Percentiles rank a stretch among this genome's conserved stretches.
Conservation (phyloP, 2,329 filamentous ascomycete genomes). For the Neocatenulostroma microsporum region DNA sequence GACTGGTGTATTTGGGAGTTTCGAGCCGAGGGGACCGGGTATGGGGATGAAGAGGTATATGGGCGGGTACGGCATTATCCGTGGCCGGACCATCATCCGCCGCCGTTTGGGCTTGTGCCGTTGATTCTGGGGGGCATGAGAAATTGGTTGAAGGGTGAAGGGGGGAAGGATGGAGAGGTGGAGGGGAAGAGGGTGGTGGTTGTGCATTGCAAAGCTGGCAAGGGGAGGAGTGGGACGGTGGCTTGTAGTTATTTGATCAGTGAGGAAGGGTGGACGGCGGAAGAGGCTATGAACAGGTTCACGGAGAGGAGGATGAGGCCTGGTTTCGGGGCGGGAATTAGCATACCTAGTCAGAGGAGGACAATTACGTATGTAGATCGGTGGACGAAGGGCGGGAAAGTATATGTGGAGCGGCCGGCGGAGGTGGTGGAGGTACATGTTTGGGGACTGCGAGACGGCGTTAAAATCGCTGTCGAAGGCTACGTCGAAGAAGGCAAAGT, state of each 20-base stretch:
- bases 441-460: constrained; percentile 79
- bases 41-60: constrained; percentile 84
- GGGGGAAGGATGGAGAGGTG: constrained; percentile 38
- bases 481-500: constrained; percentile 82
- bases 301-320: constrained; percentile 84
- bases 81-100: constrained; percentile 95
- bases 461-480: constrained; percentile 78
- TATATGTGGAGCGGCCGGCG: constrained; percentile 70
- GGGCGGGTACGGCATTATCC: constrained; percentile 82
- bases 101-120: constrained; percentile 81
- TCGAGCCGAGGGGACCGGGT: constrained; percentile 89
- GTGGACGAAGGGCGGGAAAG: constrained; percentile 69
- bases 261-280: constrained; percentile 64
- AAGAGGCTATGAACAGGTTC: constrained; percentile 58
- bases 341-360: constrained; percentile 83
- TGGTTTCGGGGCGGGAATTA: constrained; percentile 80
- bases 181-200: constrained; percentile 66
- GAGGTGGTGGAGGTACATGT: constrained; percentile 85
- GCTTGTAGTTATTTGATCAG: constrained; percentile 84
- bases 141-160: constrained; percentile 73
- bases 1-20: constrained; percentile 99
- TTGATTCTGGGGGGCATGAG: constrained; percentile 88
- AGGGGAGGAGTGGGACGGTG: constrained; percentile 83
- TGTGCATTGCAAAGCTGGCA: constrained; percentile 95
- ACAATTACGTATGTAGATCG: constrained; percentile 84